These are phyloP conservation scores for Castanospermum australe DNA, from an alignment of 306 rosid genomes.

Conservation along the genomic window DNA sequence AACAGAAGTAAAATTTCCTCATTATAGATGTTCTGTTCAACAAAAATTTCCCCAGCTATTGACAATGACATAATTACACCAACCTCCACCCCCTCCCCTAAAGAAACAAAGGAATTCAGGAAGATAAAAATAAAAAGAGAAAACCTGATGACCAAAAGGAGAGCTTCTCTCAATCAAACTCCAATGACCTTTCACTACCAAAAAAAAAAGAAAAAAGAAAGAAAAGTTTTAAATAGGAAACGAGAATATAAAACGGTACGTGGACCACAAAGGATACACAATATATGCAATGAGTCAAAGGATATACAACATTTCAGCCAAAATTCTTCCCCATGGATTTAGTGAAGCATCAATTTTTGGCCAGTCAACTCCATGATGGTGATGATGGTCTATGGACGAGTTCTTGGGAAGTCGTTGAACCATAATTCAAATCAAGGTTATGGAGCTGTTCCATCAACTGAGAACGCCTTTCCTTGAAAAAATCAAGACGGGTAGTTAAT, in stretches of 20 bases:
- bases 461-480: slow-evolving; percentile 98
- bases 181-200: slow-evolving; percentile 49
- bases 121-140: not conserved
- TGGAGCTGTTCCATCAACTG: slow-evolving; percentile 99
- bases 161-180: slow-evolving; percentile 40
- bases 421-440: slow-evolving; percentile 92
- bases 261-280: slow-evolving; percentile 38
- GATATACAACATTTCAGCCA: slow-evolving; percentile 61
- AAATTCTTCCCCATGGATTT: slow-evolving; percentile 41
- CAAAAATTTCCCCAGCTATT: slow-evolving; percentile 37
- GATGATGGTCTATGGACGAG: slow-evolving; percentile 77
- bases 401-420: slow-evolving; percentile 73
- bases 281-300: slow-evolving; percentile 57
- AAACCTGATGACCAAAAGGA: slow-evolving; percentile 28
- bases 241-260: slow-evolving; percentile 36
- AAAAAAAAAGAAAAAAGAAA: not conserved
- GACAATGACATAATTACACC: slow-evolving; percentile 49
- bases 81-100: slow-evolving; percentile 38
- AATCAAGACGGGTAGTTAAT: slow-evolving; percentile 93
- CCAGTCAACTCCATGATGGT: slow-evolving; percentile 77
- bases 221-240: slow-evolving; percentile 23
- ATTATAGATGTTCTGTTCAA: slow-evolving; percentile 29
- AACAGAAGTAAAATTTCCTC: slow-evolving; percentile 33
- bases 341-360: slow-evolving; percentile 42
- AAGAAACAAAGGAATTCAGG: slow-evolving; percentile 26